A percentile compares a stretch with the other conserved stretches of the same genome.
These are phyloP conservation scores for Polytrichum commune DNA, from an alignment of 225 moss, liverwort and hornwort species.

Conservation along the genomic window DNA sequence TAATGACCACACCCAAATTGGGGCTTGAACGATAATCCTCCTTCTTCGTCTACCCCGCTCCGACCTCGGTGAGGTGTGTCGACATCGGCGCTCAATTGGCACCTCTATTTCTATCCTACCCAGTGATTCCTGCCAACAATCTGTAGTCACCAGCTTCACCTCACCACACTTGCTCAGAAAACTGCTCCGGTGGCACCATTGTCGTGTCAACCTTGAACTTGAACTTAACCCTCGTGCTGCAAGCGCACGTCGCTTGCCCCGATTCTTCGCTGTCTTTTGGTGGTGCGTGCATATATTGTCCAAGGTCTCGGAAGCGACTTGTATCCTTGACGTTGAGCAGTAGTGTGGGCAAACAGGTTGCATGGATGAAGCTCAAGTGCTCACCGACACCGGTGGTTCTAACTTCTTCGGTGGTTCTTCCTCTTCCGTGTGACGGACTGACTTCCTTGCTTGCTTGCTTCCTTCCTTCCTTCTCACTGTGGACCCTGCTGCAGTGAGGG, in stretches of 20 bases:
- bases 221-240: not conserved
- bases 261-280: not conserved
- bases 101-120: constrained; percentile 17
- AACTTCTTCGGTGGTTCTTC: not conserved
- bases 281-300: not conserved
- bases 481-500: not conserved
- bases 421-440: too few species aligned
- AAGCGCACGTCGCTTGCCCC: not conserved
- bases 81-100: constrained; percentile 56
- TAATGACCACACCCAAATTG: constrained; percentile 43
- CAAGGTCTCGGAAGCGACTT: not conserved
- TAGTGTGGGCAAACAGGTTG: not conserved
- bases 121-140: not conserved
- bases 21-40: constrained; percentile 19
- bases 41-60: constrained; percentile 43
- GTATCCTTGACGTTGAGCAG: constrained; percentile 1
- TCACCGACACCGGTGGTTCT: not conserved
- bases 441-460: not conserved
- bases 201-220: not conserved
- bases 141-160: not conserved
- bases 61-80: constrained; percentile 33
- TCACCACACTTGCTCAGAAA: not conserved
- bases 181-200: not conserved
- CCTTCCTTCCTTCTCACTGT: not conserved
- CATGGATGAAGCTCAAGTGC: not conserved